Base-by-base conservation (phyloP, 1,139 yeast species). In the Candida sanyaensis region DNA sequence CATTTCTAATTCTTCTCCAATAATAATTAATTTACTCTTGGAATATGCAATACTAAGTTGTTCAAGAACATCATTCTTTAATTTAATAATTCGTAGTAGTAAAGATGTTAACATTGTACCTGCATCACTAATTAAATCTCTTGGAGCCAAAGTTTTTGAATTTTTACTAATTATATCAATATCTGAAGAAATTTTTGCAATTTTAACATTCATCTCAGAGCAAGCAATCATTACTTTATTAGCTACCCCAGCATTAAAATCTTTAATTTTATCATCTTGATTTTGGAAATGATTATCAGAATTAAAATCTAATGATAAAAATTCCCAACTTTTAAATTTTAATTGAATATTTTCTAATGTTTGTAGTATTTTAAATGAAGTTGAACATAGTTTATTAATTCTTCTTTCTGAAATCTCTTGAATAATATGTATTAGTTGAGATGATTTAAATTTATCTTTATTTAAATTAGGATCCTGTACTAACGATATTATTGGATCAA, bases 51-150 rank as follows among this genome's bases (percentile, higher is more conserved):
- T 75, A 2, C 82, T 75, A 31, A 81, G 66, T 50, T 71, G 69
- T 50, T 80, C 83, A n/a, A 73, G 68, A 17, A 80, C 63, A 43
- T 66, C 69, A 51, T 75, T 76, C 51, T 80, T 80, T 43, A 80
- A 58, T 57, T 73, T 75, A 48, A 81, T 79, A 46, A 69, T 73
- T 36, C 84, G 63, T 47, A 82, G 61, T 5, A 75, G 61, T 42
- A 82, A 64, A 45, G 81, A 77, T 6, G 84, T 78, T 37, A 82
- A 63, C 30, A 81, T 65, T 2, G 86, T 78, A 2, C 87, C 87
- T 39, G 83, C 78, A 57, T 82, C 87, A 50, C 78, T 72, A 7
- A 82, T 71, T 52, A 73, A 75, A 53, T 81, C 84, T 5, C 68
- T 49, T 0, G 82, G 79, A 1, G 75, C 56, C 48, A 82, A 60